Conservation (phyloP, 2,329 filamentous ascomycete genomes). For the Trichophyton equinum region DNA sequence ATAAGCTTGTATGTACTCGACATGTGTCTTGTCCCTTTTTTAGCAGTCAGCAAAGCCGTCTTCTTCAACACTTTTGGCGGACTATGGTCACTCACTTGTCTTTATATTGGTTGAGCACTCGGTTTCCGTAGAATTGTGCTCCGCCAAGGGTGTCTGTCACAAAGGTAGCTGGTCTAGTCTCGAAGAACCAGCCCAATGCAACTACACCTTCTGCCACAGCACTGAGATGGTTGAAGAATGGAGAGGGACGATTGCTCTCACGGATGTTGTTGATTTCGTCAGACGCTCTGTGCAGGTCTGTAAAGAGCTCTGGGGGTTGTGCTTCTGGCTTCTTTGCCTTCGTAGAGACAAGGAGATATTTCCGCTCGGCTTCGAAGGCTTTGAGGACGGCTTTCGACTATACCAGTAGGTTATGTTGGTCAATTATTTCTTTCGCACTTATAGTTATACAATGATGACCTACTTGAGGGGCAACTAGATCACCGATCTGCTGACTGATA, state of each 20-base stretch:
- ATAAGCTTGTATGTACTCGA: slow-evolving; percentile 86
- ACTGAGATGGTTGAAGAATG: slow-evolving; percentile 68
- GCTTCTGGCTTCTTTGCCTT: slow-evolving; percentile 86
- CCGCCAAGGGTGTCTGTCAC: slow-evolving; percentile 71
- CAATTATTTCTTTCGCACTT: background rate
- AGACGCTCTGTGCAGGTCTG: slow-evolving; percentile 74
- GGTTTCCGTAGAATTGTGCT: slow-evolving; percentile 88
- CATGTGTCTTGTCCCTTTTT: slow-evolving; percentile 64
- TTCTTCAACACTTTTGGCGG: background rate
- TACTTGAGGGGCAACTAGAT: slow-evolving; percentile 68
- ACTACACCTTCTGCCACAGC: slow-evolving; percentile 84
- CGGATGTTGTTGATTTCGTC: slow-evolving; percentile 67
- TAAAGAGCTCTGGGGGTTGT: slow-evolving; percentile 60
- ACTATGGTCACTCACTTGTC: slow-evolving; percentile 46
- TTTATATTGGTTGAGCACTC: slow-evolving; percentile 82
- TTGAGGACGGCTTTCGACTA: slow-evolving; percentile 45
- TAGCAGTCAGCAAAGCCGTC: slow-evolving; percentile 15
- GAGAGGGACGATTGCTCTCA: slow-evolving; percentile 64
- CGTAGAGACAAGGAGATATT: slow-evolving; percentile 74
- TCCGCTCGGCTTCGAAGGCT: slow-evolving; percentile 73
- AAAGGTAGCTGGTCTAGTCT: slow-evolving; percentile 70
- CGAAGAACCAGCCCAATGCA: slow-evolving; percentile 80
- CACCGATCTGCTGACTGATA: slow-evolving; percentile 65
- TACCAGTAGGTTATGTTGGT: background rate
- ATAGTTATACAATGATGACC: slow-evolving; percentile 14